These are phyloP conservation scores for Lizonia empirigonia DNA, from an alignment of 2,329 filamentous ascomycete species.

Conservation along the genomic window DNA sequence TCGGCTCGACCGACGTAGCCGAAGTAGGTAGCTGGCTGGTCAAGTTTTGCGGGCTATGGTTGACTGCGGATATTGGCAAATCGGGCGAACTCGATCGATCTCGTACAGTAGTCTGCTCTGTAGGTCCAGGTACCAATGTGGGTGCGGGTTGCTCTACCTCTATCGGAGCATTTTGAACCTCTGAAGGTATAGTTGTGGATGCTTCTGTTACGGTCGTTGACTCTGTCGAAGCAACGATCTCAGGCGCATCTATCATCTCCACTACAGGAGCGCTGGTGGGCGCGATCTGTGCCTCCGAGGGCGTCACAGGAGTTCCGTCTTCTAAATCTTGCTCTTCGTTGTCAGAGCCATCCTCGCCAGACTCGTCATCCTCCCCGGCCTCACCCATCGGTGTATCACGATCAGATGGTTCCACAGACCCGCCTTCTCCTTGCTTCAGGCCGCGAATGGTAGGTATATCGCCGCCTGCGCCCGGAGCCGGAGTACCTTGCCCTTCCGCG, in stretches of 20 bases:
- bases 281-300: conserved; percentile 29
- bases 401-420: conserved; percentile 45
- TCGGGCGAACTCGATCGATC: conserved; percentile 52
- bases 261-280: conserved; percentile 18
- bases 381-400: conserved; percentile 51
- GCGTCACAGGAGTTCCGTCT: conserved; percentile 52
- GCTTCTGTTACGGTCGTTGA: conserved; percentile 5
- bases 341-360: conserved; percentile 53
- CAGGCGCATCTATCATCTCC: conserved; percentile 19
- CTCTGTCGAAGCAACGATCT: conserved; percentile 11
- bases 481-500: conserved; percentile 44
- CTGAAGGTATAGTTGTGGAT: conserved; percentile 8
- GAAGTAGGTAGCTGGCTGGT: conserved; percentile 33
- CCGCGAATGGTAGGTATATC: conserved; percentile 34
- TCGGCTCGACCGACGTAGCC: conserved; percentile 10
- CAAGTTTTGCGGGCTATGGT: conserved; percentile 50
- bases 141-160: conserved; percentile 6
- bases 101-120: conserved; percentile 16
- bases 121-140: conserved; percentile 9
- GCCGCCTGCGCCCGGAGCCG: conserved; percentile 28
- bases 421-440: conserved; percentile 48
- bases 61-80: conserved; percentile 45
- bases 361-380: conserved; percentile 53
- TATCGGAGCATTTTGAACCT: conserved; percentile 10
- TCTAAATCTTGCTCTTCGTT: conserved; percentile 56